Percentiles rank a stretch among this genome's conserved stretches.
These are phyloP conservation scores for Penicillium expansum DNA, from an alignment of 2,329 filamentous ascomycete species.

Conservation along the genomic window DNA sequence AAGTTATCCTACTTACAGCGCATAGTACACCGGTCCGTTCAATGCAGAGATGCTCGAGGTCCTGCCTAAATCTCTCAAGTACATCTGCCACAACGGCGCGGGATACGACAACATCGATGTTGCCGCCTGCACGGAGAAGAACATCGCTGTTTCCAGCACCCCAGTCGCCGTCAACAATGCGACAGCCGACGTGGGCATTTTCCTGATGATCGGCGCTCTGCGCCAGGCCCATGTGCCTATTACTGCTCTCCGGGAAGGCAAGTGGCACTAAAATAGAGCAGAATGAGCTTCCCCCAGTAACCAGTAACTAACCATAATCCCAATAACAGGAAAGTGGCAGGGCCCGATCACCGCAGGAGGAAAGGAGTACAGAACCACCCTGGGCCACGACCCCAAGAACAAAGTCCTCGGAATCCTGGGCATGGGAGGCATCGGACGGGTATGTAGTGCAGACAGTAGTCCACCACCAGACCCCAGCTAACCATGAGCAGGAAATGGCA, in stretches of 20 bases:
- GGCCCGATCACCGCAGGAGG: conserved; percentile 28
- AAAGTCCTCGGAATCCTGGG: conserved; percentile 48
- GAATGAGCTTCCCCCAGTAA: not conserved
- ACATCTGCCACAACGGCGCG: conserved; percentile 56
- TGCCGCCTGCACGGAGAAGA: conserved; percentile 49
- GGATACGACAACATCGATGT: conserved; percentile 63
- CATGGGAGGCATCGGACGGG: conserved; percentile 50
- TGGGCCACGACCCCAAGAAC: conserved; percentile 47
- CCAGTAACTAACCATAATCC: not conserved
- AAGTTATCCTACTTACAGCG: not conserved
- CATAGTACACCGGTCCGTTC: conserved; percentile 47
- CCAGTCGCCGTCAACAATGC: conserved; percentile 48
- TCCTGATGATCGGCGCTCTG: conserved; percentile 48
- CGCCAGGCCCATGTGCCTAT: conserved; percentile 45
- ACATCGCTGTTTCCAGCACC: conserved; percentile 45
- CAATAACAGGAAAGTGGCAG: conserved; percentile 38
- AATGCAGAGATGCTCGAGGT: conserved; percentile 47
- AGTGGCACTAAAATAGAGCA: conserved; percentile 1
- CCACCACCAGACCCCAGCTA: not conserved
- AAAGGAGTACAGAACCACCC: conserved; percentile 21
- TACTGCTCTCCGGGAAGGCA: conserved; percentile 42
- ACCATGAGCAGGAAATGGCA: conserved; percentile 43
- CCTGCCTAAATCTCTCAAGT: conserved; percentile 48
- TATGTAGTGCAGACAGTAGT: conserved; percentile 24
- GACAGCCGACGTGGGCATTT: conserved; percentile 48